phyloP scores from a whole-genome alignment of 768 basidiomycete species.

The Favolaschia claudopus region DNA sequence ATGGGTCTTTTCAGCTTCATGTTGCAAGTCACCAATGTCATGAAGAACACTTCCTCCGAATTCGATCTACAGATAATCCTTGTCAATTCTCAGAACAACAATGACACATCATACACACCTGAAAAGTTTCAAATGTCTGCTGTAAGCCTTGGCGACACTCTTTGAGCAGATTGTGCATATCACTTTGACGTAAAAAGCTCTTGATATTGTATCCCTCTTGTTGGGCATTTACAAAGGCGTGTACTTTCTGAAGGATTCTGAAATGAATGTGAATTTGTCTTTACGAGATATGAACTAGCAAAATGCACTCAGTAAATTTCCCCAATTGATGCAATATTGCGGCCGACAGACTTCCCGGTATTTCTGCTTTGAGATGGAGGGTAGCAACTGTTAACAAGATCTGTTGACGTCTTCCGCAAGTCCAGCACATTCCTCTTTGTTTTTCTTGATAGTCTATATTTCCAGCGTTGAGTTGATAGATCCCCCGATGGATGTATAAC shows the following conservation, averaged over 20 bases:
- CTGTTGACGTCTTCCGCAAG: not conserved
- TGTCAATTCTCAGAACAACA: not conserved
- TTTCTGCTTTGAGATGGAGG: not conserved
- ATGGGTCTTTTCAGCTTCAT: not conserved
- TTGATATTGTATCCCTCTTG: not conserved
- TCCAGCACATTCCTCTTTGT: not conserved
- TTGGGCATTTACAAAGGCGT: not conserved
- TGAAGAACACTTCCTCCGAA: not conserved
- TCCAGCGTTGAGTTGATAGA: too few relatives aligned
- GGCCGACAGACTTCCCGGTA: not conserved
- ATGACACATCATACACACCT: not conserved
- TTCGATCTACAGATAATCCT: not conserved
- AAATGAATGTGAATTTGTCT: not conserved
- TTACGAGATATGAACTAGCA: too few relatives aligned
- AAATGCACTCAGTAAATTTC: not conserved
- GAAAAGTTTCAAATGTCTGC: not conserved
- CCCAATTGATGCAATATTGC: not conserved
- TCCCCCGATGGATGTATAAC: too few relatives aligned
- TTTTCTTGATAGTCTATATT: not conserved
- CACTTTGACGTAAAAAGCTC: not conserved
- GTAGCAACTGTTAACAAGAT: not conserved
- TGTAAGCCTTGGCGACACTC: not conserved
- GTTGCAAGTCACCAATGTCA: not conserved
- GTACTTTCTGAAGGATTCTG: not conserved
- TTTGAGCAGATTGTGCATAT: not conserved